Conservation (phyloP, 1,139 yeast genomes). For the Meyerozyma elateridarum region DNA sequence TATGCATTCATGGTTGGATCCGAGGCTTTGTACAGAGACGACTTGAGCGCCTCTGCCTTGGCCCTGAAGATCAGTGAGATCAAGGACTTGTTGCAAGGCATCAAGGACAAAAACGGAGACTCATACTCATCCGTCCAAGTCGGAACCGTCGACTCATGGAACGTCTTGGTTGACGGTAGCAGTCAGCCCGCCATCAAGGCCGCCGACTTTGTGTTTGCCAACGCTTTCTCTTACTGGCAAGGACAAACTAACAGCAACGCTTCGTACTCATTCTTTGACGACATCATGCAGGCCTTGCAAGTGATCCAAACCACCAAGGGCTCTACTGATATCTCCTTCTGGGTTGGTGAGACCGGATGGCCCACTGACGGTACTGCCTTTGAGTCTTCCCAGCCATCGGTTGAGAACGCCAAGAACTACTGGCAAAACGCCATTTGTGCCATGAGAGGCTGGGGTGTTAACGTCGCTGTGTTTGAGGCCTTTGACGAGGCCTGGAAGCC, state of each 20-base stretch:
- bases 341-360: slow-evolving; percentile 99
- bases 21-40: slow-evolving; percentile 86
- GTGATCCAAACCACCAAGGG: slow-evolving; percentile 81
- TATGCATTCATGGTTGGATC: slow-evolving; percentile 82
- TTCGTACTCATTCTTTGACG: slow-evolving; percentile 87
- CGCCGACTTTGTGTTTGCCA: slow-evolving; percentile 80
- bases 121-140: slow-evolving; percentile 69
- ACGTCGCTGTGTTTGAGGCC: slow-evolving; percentile 90
- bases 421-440: slow-evolving; percentile 91
- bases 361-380: slow-evolving; percentile 82
- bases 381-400: slow-evolving; percentile 60
- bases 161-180: slow-evolving; percentile 76
- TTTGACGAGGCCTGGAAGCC: slow-evolving; percentile 97
- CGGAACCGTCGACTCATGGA: slow-evolving; percentile 97
- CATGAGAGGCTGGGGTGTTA: slow-evolving; percentile 91
- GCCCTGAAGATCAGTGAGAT: slow-evolving; percentile 59
- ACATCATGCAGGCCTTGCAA: slow-evolving; percentile 93
- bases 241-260: slow-evolving; percentile 82
- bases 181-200: slow-evolving; percentile 67
- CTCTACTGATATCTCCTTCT: slow-evolving; percentile 74
- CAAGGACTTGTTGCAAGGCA: slow-evolving; percentile 49
- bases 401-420: slow-evolving; percentile 67
- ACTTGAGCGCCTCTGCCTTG: slow-evolving; percentile 63
- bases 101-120: slow-evolving; percentile 77
- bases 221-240: slow-evolving; percentile 98